Conservation (phyloP, 1,139 yeast genomes). For the Candida dubliniensis region DNA sequence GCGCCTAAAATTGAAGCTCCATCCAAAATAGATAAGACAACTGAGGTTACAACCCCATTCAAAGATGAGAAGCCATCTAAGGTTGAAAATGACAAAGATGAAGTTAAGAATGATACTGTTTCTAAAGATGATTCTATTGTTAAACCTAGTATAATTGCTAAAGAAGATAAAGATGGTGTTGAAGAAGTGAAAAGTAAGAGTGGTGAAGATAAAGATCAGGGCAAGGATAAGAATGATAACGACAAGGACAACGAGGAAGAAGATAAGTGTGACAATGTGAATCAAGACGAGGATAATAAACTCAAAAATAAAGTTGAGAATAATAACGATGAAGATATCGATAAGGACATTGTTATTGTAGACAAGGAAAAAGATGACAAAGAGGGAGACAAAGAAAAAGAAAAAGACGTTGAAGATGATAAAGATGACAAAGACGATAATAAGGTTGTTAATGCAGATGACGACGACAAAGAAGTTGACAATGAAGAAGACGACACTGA, state of each 20-base stretch:
- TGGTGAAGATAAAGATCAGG: constrained; percentile 3
- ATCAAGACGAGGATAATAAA: constrained; percentile 7
- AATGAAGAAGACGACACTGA: constrained; percentile 5
- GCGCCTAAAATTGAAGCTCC: too few species aligned
- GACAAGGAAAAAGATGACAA: constrained; percentile 10
- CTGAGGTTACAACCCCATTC: too few species aligned
- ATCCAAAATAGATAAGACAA: too few species aligned
- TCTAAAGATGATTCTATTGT: too few species aligned
- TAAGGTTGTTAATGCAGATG: not conserved
- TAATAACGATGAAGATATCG: not conserved
- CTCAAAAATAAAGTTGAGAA: constrained; percentile 1
- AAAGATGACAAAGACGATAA: not conserved
- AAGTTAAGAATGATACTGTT: not conserved
- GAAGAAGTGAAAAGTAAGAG: constrained; percentile 6
- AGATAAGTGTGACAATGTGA: constrained; percentile 1
- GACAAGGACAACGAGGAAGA: constrained; percentile 4
- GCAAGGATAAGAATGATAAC: not conserved
- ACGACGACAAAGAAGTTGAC: constrained; percentile 2
- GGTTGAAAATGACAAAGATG: not conserved
- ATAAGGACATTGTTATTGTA: too few species aligned
- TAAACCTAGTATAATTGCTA: not conserved
- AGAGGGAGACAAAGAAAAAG: constrained; percentile 9
- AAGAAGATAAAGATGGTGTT: constrained; percentile 14
- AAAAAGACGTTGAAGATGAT: constrained; percentile 7
- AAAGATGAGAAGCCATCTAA: too few species aligned